phyloP scores from a whole-genome alignment of 768 basidiomycete genomes.

The Lactifluus echinatus region DNA sequence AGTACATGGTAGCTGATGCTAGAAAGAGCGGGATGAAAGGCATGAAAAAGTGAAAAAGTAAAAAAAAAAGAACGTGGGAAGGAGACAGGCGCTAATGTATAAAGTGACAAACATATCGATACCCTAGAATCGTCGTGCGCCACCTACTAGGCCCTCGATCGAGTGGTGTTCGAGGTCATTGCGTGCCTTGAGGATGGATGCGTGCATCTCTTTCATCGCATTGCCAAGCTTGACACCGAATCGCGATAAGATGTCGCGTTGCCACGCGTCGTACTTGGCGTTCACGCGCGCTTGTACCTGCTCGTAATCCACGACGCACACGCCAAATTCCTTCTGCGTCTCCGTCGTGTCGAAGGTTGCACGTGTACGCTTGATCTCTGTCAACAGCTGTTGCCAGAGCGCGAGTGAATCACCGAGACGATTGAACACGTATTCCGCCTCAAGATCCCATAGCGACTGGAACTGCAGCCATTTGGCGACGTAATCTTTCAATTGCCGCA shows the following conservation, averaged over 20 bases:
- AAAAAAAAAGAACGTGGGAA: not conserved
- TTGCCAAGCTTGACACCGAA: constrained; percentile 91
- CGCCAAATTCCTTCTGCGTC: constrained; percentile 84
- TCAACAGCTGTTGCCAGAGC: constrained; percentile 91
- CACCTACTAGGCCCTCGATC: constrained; percentile 77
- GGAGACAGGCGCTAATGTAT: not conserved
- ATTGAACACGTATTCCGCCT: constrained; percentile 93
- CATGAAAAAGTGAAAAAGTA: not conserved
- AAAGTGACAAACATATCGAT: not conserved
- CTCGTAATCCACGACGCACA: constrained; percentile 94
- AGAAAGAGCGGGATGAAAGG: not conserved
- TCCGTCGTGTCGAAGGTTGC: constrained; percentile 97
- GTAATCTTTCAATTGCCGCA: constrained; percentile 81
- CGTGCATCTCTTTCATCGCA: constrained; percentile 97
- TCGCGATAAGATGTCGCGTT: constrained; percentile 84
- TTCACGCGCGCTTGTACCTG: constrained; percentile 97
- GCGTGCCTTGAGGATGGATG: constrained; percentile 83
- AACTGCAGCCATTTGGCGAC: constrained; percentile 98
- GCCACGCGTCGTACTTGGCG: constrained; percentile 98
- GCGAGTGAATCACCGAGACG: constrained; percentile 90
- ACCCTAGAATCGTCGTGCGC: constrained; percentile 40
- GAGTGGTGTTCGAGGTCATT: constrained; percentile 95
- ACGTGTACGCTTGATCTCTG: constrained; percentile 94
- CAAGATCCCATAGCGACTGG: constrained; percentile 97
- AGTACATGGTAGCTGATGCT: constrained; percentile 15